Evolutionary conservation across 2,329 filamentous ascomycete species (phyloP).

Genomic region (Fusarium brachygibbosum): DNA sequence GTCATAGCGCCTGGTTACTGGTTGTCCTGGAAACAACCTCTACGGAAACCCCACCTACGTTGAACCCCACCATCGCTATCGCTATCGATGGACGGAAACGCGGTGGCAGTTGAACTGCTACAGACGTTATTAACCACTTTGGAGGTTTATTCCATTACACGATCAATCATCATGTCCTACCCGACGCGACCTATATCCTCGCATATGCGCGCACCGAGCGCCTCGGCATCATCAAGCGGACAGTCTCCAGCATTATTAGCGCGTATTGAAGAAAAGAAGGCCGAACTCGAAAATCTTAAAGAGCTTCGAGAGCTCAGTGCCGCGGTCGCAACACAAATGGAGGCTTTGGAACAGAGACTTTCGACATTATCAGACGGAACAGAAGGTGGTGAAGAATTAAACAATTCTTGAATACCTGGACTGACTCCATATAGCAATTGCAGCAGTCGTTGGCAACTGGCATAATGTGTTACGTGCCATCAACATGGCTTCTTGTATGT

Average conservation of each 20-base stretch:
- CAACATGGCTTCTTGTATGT: constrained; percentile 85
- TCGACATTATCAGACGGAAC: constrained; percentile 84
- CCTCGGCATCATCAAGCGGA: constrained; percentile 63
- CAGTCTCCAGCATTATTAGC: constrained; percentile 79
- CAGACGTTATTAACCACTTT: constrained; percentile 11
- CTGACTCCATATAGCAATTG: constrained; percentile 73
- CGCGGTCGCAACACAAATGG: constrained; percentile 84
- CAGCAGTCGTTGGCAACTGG: constrained; percentile 88
- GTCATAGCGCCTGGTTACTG: constrained; percentile 44
- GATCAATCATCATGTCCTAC: constrained; percentile 65
- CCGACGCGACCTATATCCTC: constrained; percentile 71
- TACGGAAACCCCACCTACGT: constrained; percentile 46
- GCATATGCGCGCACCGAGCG: constrained; percentile 75
- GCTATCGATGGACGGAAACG: constrained; percentile 25
- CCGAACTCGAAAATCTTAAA: constrained; percentile 82
- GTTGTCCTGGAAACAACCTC: constrained; percentile 50
- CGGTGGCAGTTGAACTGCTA: constrained; percentile 24
- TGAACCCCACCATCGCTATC: constrained; percentile 48
- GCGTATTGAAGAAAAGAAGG: constrained; percentile 87
- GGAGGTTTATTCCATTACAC: constrained; percentile 2
- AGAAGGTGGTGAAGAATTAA: constrained; percentile 69
- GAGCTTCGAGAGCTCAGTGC: constrained; percentile 84
- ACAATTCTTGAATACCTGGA: neutral
- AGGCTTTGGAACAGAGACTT: constrained; percentile 82
- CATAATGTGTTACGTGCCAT: constrained; percentile 87